These are phyloP conservation scores for Taphrina betulina DNA, from an alignment of 1,139 yeast genomes.

Conservation along the genomic window DNA sequence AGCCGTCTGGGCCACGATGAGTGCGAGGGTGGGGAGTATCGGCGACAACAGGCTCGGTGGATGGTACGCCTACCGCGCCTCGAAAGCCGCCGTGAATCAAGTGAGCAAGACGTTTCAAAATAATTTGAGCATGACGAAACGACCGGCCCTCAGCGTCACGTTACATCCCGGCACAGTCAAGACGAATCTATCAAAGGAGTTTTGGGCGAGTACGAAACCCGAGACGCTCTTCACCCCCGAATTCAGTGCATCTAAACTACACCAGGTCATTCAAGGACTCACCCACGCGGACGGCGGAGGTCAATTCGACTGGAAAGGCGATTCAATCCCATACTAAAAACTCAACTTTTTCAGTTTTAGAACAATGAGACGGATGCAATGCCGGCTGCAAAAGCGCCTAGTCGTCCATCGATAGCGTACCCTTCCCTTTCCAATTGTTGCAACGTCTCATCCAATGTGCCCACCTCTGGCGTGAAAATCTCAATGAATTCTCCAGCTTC, in stretches of 20 bases:
- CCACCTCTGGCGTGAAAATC: slow-evolving; percentile 27
- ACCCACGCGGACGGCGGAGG: slow-evolving; percentile 21
- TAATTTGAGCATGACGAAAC: slow-evolving; percentile 21
- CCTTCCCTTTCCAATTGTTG: slow-evolving; percentile 29
- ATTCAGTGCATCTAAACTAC: slow-evolving; percentile 19
- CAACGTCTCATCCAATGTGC: slow-evolving; percentile 26
- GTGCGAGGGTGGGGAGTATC: slow-evolving; percentile 30
- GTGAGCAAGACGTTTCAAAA: slow-evolving; percentile 25
- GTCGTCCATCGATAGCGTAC: slow-evolving; percentile 32
- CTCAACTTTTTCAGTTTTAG: background rate
- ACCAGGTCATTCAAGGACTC: slow-evolving; percentile 1
- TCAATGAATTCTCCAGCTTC: slow-evolving; percentile 60
- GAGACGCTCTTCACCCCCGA: slow-evolving; percentile 29
- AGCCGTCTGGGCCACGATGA: slow-evolving; percentile 30
- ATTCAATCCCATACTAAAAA: slow-evolving; percentile 18
- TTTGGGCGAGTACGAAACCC: slow-evolving; percentile 24
- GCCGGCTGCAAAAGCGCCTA: slow-evolving; percentile 33
- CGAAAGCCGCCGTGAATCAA: slow-evolving; percentile 32
- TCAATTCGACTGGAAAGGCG: slow-evolving; percentile 33
- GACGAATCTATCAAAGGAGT: slow-evolving; percentile 28
- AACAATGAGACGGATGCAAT: slow-evolving; percentile 16
- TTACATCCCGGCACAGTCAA: slow-evolving; percentile 33
- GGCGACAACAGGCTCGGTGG: slow-evolving; percentile 32
- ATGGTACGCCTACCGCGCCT: slow-evolving; percentile 32
- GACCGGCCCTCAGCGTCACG: slow-evolving; percentile 27